Evolutionary conservation across 352 stramenopile genomes (phyloP), one percentile per base, ranked within the genome.

Genomic region (Phytophthora agathidicida): DNA sequence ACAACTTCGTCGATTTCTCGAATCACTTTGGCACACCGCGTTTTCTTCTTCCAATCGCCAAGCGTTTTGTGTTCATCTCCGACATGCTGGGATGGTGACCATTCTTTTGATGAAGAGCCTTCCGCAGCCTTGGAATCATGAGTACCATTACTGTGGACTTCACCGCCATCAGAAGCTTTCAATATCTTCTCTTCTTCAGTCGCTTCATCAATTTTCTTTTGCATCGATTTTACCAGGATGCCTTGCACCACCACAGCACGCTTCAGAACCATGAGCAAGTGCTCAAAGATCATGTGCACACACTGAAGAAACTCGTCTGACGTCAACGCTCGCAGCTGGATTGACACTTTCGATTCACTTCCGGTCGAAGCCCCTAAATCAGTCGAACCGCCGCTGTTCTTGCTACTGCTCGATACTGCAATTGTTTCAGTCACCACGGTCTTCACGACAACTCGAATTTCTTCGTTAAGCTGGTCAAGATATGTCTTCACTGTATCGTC

Each of bases 241-340:
- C 77, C 75, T 33, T 95, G 80, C 2, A 95, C 83, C 22, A 92
- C 73, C 19, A 93, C 81, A 36, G 83, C 83, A 42, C 86, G 80
- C 57, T 92, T 86, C 13, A 96, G 62, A 1, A 94, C 60, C 69
- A 96, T 81, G 30, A 93, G 58, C 56, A 96, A 66, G 47, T 96
- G 86, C 62, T 96, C 86, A 61, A 96, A 96, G 36, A 94, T 93
- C 86, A 96, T 96, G 51, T 94, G 80, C 16, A 96, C 79, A 47
- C 86, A 96, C 48, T 91, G 80, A 7, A 94, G 68, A 52, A 96
- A 96, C 49, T 96, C 86, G 46, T 96, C 85, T 4, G 86, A 93
- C 3, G 64, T 86, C 26, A 96, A 67, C 5, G 83, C 84, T 46
- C 82, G 77, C 28, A 96, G 64, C 48, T 94, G 86, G 35, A 88